Evolutionary conservation across 352 stramenopile genomes (phyloP), one percentile per base, ranked within the genome.

Genomic region (Pythium guiyangense): DNA sequence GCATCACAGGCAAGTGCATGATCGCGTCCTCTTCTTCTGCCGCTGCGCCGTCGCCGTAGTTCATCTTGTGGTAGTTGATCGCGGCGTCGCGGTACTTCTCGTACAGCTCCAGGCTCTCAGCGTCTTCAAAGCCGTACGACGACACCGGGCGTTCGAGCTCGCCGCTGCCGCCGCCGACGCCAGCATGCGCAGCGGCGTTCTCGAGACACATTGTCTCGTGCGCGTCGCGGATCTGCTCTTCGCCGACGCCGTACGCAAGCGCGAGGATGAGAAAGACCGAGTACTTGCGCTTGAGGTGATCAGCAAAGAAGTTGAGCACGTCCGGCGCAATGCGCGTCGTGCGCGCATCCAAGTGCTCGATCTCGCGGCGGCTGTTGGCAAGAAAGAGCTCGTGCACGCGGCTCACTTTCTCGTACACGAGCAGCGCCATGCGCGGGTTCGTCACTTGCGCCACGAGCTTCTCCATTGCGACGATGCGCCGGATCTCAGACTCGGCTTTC

Each of bases 1-100:
- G 71, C 84, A 94, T 94, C 18, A 94, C 84, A 0, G 84, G 84
- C n/a, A 94, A 64, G 46, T 94, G 84, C 84, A 94, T 94, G 64
- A 94, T 92, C 42, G 84, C 84, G 62, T 94, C 84, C 71, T 94
- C 84, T 68, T 94, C 84, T 52, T 92, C 84, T 1, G 84, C 84
- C 4, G 82, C 84, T 43, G 60, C 52, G n/a, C 66, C 65, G 45
- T 94, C 84, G 25, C 74, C 84, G 51, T 92, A 94, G 53, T 94
- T 94, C 80, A 94, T 90, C 59, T 80, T 80, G 64, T 90, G 73
- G 59, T 94, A 94, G 63, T 92, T 92, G 37, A 75, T 51, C 0
- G 84, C 84, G 1, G 84, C 80, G 54, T 90, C 83, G 35, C 84
- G 79, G 52, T 94, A 94, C 47, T 94, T 94, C 14, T 92, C 80